Evolutionary conservation across 2,329 filamentous ascomycete genomes (phyloP), one percentile per base, ranked within the genome.

Genomic region (Beauveria brongniartii): DNA sequence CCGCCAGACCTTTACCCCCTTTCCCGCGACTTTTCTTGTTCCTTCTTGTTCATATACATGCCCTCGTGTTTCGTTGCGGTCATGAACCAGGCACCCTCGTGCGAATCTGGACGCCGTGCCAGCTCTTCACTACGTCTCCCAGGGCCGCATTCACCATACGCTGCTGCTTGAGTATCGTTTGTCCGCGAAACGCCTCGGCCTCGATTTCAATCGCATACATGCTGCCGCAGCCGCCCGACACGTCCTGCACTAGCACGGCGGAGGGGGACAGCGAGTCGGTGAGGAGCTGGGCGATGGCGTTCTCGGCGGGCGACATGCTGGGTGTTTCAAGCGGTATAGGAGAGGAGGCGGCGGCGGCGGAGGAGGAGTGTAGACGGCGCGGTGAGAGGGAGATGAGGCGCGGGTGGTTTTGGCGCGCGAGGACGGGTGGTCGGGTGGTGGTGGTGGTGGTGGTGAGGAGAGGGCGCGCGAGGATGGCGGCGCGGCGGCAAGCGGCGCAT

Each of bases 161-260:
- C 75, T 94, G 90, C 77, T 94, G 90, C 79, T 90, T 90, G 63
- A 95, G 82, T 72, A 92, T 85, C 55, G 79, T 81, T 67, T 85
- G 72, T 52, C 90, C 91, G 59, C 80, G 80, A 74, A 95, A 95
- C 68, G 79, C 81, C 52, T 85, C 80, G 8, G 88, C 90, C 53
- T 85, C 82, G 65, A 94, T 86, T 68, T 92, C 87, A 66, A 95
- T 88, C 61, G 86, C 88, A 75, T 94, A 94, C 91, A 94, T 94
- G 69, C 86, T 90, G 10, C 90, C 90, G 75, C 90, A 95, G 34
- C 90, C 90, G 62, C 91, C 90, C 26, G 87, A 91, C 56, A 94
- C 84, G 74, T 95, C 90, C 71, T 88, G 87, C 10, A 94, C 89
- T 72, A 85, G 73, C 28, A 86, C 73, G 62, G 80, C 73, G 0